Conservation (phyloP, 495 filamentous ascomycete species). For the Cercophora samala region DNA sequence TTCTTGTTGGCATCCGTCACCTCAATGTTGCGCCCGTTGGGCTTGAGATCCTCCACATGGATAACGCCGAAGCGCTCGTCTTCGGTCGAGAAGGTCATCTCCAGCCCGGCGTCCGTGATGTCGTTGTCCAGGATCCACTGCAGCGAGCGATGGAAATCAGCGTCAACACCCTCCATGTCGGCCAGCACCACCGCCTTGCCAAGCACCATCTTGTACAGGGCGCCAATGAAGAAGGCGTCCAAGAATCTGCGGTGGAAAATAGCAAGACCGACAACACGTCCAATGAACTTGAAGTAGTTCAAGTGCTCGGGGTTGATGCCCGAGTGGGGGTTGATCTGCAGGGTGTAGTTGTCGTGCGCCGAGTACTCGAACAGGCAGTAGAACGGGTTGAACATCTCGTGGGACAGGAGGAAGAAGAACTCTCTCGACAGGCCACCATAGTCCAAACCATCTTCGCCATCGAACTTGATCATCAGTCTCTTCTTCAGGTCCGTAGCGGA, state of each 20-base stretch:
- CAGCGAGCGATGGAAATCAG: constrained; percentile 90
- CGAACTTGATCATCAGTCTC: constrained; percentile 98
- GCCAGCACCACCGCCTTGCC: constrained; percentile 85
- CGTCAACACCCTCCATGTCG: constrained; percentile 99
- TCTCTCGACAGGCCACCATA: constrained; percentile 98
- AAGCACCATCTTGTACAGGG: constrained; percentile 99
- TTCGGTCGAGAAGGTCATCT: constrained; percentile 92
- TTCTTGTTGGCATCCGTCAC: constrained; percentile 97
- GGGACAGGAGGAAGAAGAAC: constrained; percentile 99
- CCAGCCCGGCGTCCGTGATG: constrained; percentile 81
- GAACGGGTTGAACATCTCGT: constrained; percentile 99
- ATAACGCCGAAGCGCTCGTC: constrained; percentile 97
- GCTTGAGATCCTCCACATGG: constrained; percentile 87
- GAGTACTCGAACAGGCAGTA: constrained; percentile 99
- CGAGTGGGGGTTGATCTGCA: constrained; percentile 99
- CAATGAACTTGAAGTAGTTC: constrained; percentile 99
- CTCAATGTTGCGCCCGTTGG: constrained; percentile 82
- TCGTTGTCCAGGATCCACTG: constrained; percentile 98
- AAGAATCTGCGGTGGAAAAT: constrained; percentile 98
- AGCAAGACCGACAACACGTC: constrained; percentile 91
- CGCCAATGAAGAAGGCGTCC: constrained; percentile 99
- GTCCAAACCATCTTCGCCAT: constrained; percentile 96
- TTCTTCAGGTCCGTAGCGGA: constrained; percentile 97
- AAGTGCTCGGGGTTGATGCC: constrained; percentile 99
- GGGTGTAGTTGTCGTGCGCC: constrained; percentile 99